Conservation (phyloP, 2,329 filamentous ascomycete species). For the Aureobasidium sp. region DNA sequence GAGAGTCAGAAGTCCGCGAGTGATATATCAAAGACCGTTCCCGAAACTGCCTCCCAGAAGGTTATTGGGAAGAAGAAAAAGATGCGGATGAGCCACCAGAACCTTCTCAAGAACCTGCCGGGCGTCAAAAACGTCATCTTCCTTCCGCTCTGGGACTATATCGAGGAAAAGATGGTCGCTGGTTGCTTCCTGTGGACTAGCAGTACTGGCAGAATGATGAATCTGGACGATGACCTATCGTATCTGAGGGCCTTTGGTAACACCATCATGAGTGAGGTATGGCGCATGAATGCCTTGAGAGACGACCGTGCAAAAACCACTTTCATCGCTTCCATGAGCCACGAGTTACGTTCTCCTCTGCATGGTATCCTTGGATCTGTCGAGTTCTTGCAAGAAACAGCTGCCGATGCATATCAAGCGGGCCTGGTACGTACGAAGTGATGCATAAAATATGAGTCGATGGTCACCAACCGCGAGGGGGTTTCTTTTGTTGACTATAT, state of each 20-base stretch:
- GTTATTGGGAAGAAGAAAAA: constrained; percentile 18
- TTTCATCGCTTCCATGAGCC: constrained; percentile 42
- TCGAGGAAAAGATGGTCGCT: constrained; percentile 28
- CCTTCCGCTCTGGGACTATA: constrained; percentile 43
- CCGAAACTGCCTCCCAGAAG: constrained; percentile 12
- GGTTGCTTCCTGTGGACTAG: constrained; percentile 32
- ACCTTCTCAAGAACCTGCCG: constrained; percentile 30
- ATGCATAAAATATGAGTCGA: too few relatives aligned
- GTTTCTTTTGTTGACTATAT: too few relatives aligned
- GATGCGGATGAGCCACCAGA: constrained; percentile 26
- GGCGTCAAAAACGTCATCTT: constrained; percentile 33
- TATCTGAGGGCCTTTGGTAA: constrained; percentile 31
- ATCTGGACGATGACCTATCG: constrained; percentile 27
- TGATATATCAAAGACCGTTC: neutral
- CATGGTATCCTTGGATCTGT: constrained; percentile 39
- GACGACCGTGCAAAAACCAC: constrained; percentile 41
- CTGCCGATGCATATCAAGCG: constrained; percentile 29
- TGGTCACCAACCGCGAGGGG: too few relatives aligned
- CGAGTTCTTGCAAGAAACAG: constrained; percentile 35
- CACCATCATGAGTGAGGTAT: constrained; percentile 31
- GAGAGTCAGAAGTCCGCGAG: constrained; percentile 2
- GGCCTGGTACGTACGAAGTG: neutral
- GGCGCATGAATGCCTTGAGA: constrained; percentile 28
- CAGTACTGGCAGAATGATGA: constrained; percentile 27
- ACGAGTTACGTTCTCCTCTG: constrained; percentile 39